These are phyloP conservation scores for Jimgerdemannia lactiflua DNA, from an alignment of 192 early-diverging fungal species.

Conservation along the genomic window DNA sequence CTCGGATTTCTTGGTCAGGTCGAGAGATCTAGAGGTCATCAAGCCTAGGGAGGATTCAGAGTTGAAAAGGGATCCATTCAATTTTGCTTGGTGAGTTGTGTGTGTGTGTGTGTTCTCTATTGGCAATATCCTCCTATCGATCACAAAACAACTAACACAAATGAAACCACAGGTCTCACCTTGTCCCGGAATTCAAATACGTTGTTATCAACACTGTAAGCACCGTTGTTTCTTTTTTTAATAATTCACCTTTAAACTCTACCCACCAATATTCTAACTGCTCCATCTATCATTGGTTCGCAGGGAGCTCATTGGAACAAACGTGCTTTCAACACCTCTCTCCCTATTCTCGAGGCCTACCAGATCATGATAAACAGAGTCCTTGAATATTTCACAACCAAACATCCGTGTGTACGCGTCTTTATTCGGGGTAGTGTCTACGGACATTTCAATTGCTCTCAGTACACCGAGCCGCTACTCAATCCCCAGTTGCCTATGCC, in stretches of 20 bases:
- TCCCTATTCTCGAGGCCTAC: background rate
- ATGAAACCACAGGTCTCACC: conserved; percentile 19
- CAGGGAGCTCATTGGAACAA: conserved; percentile 34
- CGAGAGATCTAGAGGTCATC: too few species aligned
- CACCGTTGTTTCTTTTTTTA: too few species aligned
- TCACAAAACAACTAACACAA: too few species aligned
- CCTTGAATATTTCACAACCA: background rate
- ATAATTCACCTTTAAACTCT: too few species aligned
- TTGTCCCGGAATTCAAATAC: conserved; percentile 26
- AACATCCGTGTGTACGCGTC: conserved; percentile 23
- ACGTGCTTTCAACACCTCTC: background rate
- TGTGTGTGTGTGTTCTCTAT: too few species aligned
- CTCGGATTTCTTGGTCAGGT: too few species aligned
- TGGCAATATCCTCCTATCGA: too few species aligned
- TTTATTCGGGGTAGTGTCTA: conserved; percentile 29
- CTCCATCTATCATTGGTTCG: background rate
- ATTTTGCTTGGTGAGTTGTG: too few species aligned
- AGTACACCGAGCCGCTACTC: conserved; percentile 15
- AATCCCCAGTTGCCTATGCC: conserved; percentile 19
- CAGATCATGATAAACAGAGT: background rate
- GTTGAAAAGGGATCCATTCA: too few species aligned
- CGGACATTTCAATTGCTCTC: conserved; percentile 31
- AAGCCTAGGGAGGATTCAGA: too few species aligned
- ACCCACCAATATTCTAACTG: background rate
- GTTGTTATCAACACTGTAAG: conserved; percentile 32